Percentiles rank a stretch among this genome's conserved stretches.
Conservation (phyloP, 2,329 filamentous ascomycete species). For the Colletotrichum falcatum region DNA sequence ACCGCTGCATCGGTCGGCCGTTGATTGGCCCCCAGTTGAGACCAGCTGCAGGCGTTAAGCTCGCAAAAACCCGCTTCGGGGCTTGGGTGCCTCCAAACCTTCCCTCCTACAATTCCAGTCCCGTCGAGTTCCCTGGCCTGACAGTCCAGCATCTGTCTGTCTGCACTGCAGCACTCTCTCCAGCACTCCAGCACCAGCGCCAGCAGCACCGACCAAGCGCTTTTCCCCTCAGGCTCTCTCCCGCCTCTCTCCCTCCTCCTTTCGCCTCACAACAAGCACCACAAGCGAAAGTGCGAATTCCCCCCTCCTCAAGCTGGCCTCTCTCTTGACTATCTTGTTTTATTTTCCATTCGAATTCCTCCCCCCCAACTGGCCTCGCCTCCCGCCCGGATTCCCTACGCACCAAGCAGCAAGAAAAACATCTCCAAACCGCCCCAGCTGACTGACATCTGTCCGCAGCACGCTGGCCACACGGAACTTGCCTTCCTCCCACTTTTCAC, state of each 20-base stretch:
- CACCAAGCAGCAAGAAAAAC: slow-evolving; percentile 26
- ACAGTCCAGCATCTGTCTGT: slow-evolving; percentile 6
- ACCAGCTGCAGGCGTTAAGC: slow-evolving; percentile 46
- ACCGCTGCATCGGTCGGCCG: slow-evolving; percentile 41
- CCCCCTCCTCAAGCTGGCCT: background rate
- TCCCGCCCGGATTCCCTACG: slow-evolving; percentile 5
- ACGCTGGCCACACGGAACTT: slow-evolving; percentile 18
- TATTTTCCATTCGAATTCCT: slow-evolving; percentile 8
- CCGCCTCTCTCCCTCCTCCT: background rate
- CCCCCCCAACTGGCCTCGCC: background rate
- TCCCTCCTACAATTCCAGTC: slow-evolving; percentile 38
- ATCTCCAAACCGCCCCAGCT: slow-evolving; percentile 20
- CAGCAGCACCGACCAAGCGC: slow-evolving; percentile 7
- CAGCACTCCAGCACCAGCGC: slow-evolving; percentile 1
- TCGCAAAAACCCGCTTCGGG: slow-evolving; percentile 47
- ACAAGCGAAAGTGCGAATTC: slow-evolving; percentile 22
- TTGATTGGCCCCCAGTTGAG: slow-evolving; percentile 49
- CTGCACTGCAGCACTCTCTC: background rate
- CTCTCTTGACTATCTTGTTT: slow-evolving; percentile 5
- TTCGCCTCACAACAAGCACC: slow-evolving; percentile 16
- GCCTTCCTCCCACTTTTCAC: slow-evolving; percentile 39
- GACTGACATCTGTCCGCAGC: slow-evolving; percentile 34
- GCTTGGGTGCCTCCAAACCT: slow-evolving; percentile 27
- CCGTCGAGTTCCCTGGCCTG: background rate
- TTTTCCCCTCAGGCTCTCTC: slow-evolving; percentile 7